Conservation (phyloP, 805 yeast genomes). For the Kluyveromyces wickerhamii region DNA sequence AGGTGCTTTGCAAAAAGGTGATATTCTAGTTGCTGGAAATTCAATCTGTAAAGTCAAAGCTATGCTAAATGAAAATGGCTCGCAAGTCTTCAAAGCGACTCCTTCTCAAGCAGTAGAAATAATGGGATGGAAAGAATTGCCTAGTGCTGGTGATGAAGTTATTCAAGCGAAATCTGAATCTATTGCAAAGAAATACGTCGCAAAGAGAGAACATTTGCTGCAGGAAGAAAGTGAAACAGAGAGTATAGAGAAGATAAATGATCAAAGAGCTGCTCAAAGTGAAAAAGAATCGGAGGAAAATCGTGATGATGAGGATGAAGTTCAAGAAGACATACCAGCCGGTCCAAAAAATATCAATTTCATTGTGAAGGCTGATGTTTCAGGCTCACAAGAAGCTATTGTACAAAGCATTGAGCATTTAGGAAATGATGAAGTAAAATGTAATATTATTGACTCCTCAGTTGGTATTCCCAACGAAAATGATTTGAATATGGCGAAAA, state of each 20-base stretch:
- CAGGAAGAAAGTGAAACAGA: conserved; percentile 50
- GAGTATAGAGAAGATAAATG: conserved; percentile 65
- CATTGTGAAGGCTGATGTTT: conserved; percentile 83
- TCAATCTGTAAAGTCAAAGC: conserved; percentile 80
- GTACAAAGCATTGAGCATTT: conserved; percentile 67
- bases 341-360: conserved; percentile 40
- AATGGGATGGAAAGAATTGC: conserved; percentile 90
- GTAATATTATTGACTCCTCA: conserved; percentile 59
- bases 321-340: conserved; percentile 14
- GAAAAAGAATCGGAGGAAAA: conserved; percentile 33
- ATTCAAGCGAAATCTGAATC: conserved; percentile 69
- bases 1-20: conserved; percentile 67
- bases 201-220: conserved; percentile 55
- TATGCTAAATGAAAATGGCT: conserved; percentile 68
- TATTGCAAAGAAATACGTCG: conserved; percentile 65
- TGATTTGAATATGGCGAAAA: conserved; percentile 59
- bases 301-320: conserved; percentile 27
- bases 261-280: conserved; percentile 48
- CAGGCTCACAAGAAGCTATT: conserved; percentile 93
- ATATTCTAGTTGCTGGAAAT: conserved; percentile 74
- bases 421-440: conserved; percentile 81
- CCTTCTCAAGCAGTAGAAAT: conserved; percentile 90
- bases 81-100: conserved; percentile 52
- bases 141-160: conserved; percentile 83
- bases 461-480: conserved; percentile 71